Evolutionary conservation across 768 basidiomycete species (phyloP).

Genomic region (Crepidotus variabilis): DNA sequence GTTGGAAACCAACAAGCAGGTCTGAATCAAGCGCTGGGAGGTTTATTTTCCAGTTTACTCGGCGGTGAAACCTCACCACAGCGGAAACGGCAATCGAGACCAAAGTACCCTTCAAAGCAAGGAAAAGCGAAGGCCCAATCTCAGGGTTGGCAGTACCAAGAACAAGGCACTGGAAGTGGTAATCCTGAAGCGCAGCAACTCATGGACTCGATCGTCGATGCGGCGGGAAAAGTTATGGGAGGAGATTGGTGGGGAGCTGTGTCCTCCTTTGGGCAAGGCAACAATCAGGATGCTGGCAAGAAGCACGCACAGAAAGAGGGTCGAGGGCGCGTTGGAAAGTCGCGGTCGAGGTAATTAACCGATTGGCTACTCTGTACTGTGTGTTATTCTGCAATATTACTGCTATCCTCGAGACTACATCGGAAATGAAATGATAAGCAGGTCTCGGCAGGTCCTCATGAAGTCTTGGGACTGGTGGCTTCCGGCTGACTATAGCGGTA

Average conservation of each 20-base stretch:
- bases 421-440: background rate
- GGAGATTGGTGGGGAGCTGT: slow-evolving; percentile 16
- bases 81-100: slow-evolving; percentile 16
- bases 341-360: slow-evolving; percentile 24
- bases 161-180: slow-evolving; percentile 2
- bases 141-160: slow-evolving; percentile 53
- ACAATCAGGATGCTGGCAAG: background rate
- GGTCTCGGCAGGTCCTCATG: slow-evolving; percentile 10
- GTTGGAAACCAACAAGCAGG: slow-evolving; percentile 33
- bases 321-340: slow-evolving; percentile 16
- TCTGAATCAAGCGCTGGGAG: slow-evolving; percentile 29
- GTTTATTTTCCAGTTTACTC: slow-evolving; percentile 29
- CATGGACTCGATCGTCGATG: slow-evolving; percentile 10
- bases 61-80: slow-evolving; percentile 18
- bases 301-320: background rate
- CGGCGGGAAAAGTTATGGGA: slow-evolving; percentile 13
- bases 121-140: slow-evolving; percentile 46
- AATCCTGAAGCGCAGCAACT: slow-evolving; percentile 12
- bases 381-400: slow-evolving; percentile 1
- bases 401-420: background rate
- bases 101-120: slow-evolving; percentile 6
- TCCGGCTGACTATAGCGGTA: slow-evolving; percentile 35
- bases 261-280: background rate
- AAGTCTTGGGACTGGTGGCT: slow-evolving; percentile 18
- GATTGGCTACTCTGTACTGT: slow-evolving; percentile 1